Evolutionary conservation across 116 monocot genomes (phyloP), one percentile per base, ranked within the genome.

Genomic region (Trichopus zeylanicus): DNA sequence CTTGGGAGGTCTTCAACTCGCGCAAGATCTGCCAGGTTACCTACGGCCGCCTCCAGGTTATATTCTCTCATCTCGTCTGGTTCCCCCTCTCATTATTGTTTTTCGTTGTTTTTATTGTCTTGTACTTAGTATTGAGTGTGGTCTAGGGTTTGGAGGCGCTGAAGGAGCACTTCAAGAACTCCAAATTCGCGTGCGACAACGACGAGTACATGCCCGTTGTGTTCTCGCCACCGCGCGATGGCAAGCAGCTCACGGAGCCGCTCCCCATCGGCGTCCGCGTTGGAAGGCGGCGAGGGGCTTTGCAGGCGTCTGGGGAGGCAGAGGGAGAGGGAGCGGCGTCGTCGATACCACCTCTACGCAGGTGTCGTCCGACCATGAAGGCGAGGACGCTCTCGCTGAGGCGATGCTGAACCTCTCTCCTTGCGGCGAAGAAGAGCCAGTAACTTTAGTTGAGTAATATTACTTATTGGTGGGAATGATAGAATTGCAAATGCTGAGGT

Each of bases 1-100:
- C 81, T 9, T 87, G 95, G 95, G 95, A 95, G 74, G 90, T 95
- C 30, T 95, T 90, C 81, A 95, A 95, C 76, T 95, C 95, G 28
- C 75, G 90, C 37, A 95, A 95, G 81, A 95, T 95, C 28, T 95
- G 95, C 72, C 81, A 95, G 54, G 90, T 95, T 18, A 95, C 90
- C 48, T 95, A 95, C 58, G 95, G 90, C 56, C 95, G 95, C 10
- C 52, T 95, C 47, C 95, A 95, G 83, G 95, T 94, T 25, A 27
- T 26, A 12, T 25, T 34, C n/a, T 5, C 0, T 54, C 11, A 12
- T 63, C n/a, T n/a, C n/a, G 0, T 54, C 11, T 4, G 56, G 21
- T 12, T 67, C 46, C 55, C 56, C 31, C 23, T 35, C 26, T 18
- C 49, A 29, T 48, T 35, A 18, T 7, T 48, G 0, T 7, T 63